A percentile compares a stretch with the other conserved stretches of the same genome.
phyloP scores from a whole-genome alignment of 805 yeast genomes.

The Komagataella pastoris region DNA sequence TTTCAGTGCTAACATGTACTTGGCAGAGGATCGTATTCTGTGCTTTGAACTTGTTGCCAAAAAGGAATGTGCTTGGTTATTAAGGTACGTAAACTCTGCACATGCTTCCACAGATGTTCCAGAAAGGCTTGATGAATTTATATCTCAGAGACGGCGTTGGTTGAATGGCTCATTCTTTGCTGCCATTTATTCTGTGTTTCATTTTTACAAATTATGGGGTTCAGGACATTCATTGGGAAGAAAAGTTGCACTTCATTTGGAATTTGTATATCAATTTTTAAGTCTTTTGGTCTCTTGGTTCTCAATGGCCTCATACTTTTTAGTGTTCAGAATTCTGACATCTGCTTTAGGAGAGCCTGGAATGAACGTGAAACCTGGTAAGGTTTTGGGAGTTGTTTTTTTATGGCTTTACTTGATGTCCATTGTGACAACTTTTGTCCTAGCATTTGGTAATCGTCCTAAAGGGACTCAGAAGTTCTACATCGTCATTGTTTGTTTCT shows the following conservation, averaged over 20 bases:
- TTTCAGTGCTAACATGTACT: constrained; percentile 90
- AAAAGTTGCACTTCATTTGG: constrained; percentile 60
- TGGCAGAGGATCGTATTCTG: constrained; percentile 91
- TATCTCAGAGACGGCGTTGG: constrained; percentile 93
- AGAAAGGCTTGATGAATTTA: constrained; percentile 70
- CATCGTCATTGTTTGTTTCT: constrained; percentile 57
- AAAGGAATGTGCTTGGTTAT: constrained; percentile 53
- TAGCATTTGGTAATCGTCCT: constrained; percentile 91
- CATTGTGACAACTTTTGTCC: constrained; percentile 71
- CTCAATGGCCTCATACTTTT: constrained; percentile 77
- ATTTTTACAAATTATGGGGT: constrained; percentile 63
- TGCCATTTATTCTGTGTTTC: constrained; percentile 73
- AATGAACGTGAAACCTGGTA: constrained; percentile 59
- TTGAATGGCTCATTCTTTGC: constrained; percentile 95
- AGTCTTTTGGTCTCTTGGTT: constrained; percentile 83
- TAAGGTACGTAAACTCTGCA: constrained; percentile 78
- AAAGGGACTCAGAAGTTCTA: constrained; percentile 78
- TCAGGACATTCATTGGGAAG: constrained; percentile 62
- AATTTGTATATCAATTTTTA: constrained; percentile 66
- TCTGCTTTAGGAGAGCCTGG: constrained; percentile 55
- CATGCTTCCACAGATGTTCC: constrained; percentile 96
- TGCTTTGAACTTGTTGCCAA: constrained; percentile 96
- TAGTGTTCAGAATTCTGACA: constrained; percentile 82
- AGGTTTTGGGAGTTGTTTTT: constrained; percentile 62
- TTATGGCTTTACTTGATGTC: constrained; percentile 79